A percentile compares a stretch with the other conserved stretches of the same genome.
These are phyloP conservation scores for Phytophthora tentaculata DNA, from an alignment of 352 stramenopile genomes.

Conservation along the genomic window DNA sequence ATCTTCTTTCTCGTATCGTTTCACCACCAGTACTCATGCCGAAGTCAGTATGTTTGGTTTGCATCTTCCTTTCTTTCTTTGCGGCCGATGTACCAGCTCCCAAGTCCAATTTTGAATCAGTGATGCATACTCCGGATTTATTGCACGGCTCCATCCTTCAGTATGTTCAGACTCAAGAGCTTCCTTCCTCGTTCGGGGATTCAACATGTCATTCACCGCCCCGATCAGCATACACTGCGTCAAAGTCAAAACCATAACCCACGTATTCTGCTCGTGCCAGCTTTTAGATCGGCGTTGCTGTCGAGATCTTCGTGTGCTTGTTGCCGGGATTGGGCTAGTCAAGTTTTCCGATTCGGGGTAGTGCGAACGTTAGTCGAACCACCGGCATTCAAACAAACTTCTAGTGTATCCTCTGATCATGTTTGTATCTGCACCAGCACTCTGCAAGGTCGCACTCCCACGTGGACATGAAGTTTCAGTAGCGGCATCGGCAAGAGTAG, in stretches of 20 bases:
- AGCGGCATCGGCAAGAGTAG: too few species aligned
- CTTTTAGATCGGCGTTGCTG: conserved; percentile 2
- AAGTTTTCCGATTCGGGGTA: too few species aligned
- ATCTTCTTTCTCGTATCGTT: conserved; percentile 9
- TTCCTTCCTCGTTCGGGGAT: background rate
- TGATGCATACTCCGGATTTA: conserved; percentile 5
- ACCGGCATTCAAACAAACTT: too few species aligned
- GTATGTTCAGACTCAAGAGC: conserved; percentile 12
- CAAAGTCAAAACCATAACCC: conserved; percentile 7
- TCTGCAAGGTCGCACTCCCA: too few species aligned
- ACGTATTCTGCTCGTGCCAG: conserved; percentile 1
- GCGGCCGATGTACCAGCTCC: background rate
- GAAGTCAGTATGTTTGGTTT: background rate
- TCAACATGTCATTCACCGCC: conserved; percentile 7
- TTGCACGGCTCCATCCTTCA: background rate
- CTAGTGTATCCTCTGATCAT: too few species aligned
- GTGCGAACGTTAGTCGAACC: too few species aligned
- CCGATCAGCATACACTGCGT: conserved; percentile 20
- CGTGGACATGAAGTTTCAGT: too few species aligned
- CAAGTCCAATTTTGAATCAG: background rate
- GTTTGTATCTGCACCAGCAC: too few species aligned
- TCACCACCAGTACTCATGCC: background rate
- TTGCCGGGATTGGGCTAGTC: background rate
- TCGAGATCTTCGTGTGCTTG: background rate
- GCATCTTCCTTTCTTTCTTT: background rate